Base-by-base conservation (phyloP, 306 rosid genomes). In the Vigna reflexopilosa region DNA sequence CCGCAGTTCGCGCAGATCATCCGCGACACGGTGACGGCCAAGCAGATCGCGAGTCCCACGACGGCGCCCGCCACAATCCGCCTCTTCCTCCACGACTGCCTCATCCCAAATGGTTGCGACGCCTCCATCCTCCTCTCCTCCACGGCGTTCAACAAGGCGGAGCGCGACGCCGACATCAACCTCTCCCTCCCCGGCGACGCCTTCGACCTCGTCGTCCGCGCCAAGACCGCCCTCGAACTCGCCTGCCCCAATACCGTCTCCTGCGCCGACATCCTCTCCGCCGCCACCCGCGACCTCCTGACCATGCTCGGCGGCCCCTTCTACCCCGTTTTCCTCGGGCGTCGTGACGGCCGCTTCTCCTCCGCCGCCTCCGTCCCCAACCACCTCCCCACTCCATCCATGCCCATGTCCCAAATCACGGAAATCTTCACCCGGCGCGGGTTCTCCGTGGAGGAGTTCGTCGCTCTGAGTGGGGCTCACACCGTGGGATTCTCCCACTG, bases 401-500 rank as follows among this genome's bases (percentile, higher is more conserved):
- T 89, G 91, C 56, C 93, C 3, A 73, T 94, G n/a, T 34, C 91
- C 0, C 80, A 84, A 28, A 86, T 94, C 54, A 61, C 78, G 26
- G 10, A 54, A 5, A 61, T 91, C 69, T 93, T 93, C 77, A 73
- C 81, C 15, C 71, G 79, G 9, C 76, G 89, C 3, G 97, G 98
- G 0, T 91, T 93, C 65, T 76, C 96, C 6, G 75, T 84, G 0
- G 88, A 88, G 49, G 98, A 94, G 72, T 85, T 89, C 86, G 97
- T 94, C 17, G 98, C 96, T 0, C 81, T 94, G 7, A 42, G 64
- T 7, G 97, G 98, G 7, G 98, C 98, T 5, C 98, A 94, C 88
- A 93, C 98, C 15, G 84, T 93, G 1, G 98, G 98, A 2, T 89
- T 93, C 81, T 77, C 98, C 2, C 97, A 94, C 26, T 94, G 97